Conservation (phyloP, 2,329 filamentous ascomycete genomes). For the Zasmidium cellare region DNA sequence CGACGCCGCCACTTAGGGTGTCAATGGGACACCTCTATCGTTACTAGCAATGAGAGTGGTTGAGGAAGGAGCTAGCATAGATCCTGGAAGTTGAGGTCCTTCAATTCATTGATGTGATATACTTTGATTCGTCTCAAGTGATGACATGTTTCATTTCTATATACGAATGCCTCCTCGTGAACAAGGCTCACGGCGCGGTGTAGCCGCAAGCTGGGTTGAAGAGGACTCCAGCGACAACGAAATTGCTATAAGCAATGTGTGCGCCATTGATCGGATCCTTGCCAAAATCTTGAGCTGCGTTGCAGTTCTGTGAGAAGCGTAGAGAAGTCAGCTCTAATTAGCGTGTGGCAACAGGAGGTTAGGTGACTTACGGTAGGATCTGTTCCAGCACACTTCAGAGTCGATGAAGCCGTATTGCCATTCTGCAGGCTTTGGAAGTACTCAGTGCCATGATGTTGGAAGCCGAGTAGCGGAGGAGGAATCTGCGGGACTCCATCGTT, state of each 20-base stretch:
- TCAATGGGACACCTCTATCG: no score
- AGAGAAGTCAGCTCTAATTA: background rate
- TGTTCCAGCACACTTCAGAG: background rate
- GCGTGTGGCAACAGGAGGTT: no score
- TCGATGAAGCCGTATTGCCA: background rate
- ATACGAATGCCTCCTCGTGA: no score
- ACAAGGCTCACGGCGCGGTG: background rate
- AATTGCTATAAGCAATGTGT: background rate
- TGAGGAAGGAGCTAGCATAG: no score
- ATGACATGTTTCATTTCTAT: no score
- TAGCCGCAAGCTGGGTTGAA: background rate
- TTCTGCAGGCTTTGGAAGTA: conserved; percentile 48
- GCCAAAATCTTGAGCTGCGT: background rate
- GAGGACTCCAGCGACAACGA: background rate
- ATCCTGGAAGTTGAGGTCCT: no score
- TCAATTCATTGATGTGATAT: no score
- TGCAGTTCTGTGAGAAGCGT: background rate
- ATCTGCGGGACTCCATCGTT: conserved; percentile 69
- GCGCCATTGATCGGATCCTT: background rate
- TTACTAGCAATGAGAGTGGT: no score
- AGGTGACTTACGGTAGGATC: background rate
- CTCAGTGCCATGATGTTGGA: conserved; percentile 68
- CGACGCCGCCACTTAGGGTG: no score
- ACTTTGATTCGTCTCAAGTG: no score
- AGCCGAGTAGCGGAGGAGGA: conserved; percentile 61